Base-by-base conservation (phyloP, 75 land plant species). In the Adiantum capillusveneris region DNA sequence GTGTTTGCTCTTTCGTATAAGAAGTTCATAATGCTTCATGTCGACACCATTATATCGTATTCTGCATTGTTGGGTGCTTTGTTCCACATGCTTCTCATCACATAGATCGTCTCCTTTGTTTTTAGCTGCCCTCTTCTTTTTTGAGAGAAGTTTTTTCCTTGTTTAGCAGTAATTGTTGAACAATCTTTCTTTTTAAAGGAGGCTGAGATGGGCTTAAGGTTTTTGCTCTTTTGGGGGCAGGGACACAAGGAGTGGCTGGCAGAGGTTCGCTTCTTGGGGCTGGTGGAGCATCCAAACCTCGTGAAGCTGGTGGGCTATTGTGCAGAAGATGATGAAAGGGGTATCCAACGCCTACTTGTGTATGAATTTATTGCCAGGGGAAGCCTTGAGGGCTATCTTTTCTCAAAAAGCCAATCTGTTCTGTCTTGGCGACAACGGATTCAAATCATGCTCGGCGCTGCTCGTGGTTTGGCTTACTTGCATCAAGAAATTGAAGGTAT, bases 201-300 rank as follows among this genome's bases (percentile, higher is more conserved):
- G 57, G 5, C 29, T 9, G 22, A 6, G 57, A 6, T 19, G 26
- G 2, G 7, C 2, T 6, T 25, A 6, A 24, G 20, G 22, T 55
- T 25, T 28, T 5, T 55, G 57, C 11, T 16, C 16, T 16, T 28
- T 24, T 55, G 2, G 7, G 57, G 29, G 3, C 57, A 85, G 88
- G 88, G 88, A 5, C 84, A 81, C 58, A 85, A 85, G 56, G 79
- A 88, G 31, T 88, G 94, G 94, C 25, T 88, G n/a, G 78, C 94
- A 31, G 95, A 89, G 63, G 95, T 89, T 16, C 82, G 80, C 44
- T 78, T 89, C 64, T 90, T 89, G 54, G 82, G 86, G 25, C 63
- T 85, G 48, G 82, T 86, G 54, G 86, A 89, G 21, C 81, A 83
- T 56, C 95, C 95, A 14, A 86, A 80, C 69, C 74, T 89, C 42